Conservation (phyloP, 2,329 filamentous ascomycete species). For the Seiridium unicorne region DNA sequence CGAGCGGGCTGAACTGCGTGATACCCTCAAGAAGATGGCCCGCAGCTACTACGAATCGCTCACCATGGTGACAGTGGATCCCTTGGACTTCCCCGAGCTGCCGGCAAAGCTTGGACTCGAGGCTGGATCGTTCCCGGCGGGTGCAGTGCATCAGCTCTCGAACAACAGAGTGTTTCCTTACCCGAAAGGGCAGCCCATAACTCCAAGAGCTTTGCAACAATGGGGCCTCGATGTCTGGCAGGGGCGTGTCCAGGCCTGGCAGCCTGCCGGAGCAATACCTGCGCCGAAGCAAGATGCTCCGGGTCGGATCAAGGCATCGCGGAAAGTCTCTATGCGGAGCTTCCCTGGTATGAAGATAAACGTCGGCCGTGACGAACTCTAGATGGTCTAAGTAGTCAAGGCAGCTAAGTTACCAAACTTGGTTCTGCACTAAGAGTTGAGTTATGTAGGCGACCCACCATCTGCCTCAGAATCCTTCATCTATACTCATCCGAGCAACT, state of each 20-base stretch:
- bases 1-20: conserved; percentile 26
- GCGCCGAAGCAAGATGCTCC: conserved; percentile 19
- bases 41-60: conserved; percentile 30
- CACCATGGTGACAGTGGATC: conserved; percentile 33
- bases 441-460: too few relatives aligned
- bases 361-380: conserved; percentile 24
- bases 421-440: too few relatives aligned
- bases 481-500: too few relatives aligned
- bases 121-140: conserved; percentile 23
- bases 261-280: conserved; percentile 23
- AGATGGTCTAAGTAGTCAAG: background rate
- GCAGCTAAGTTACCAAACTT: too few relatives aligned
- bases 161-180: conserved; percentile 33
- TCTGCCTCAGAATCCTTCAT: too few relatives aligned
- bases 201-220: conserved; percentile 25
- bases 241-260: conserved; percentile 33
- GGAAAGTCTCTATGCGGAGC: conserved; percentile 19
- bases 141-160: conserved; percentile 34
- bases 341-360: conserved; percentile 24
- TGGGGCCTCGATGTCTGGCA: conserved; percentile 38
- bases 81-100: conserved; percentile 32
- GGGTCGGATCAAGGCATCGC: conserved; percentile 21
- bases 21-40: conserved; percentile 28
- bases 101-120: conserved; percentile 29
- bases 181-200: conserved; percentile 27